Evolutionary conservation across 805 yeast species (phyloP), one percentile per base, ranked within the genome.

Genomic region (Nakazawaea peltata): DNA sequence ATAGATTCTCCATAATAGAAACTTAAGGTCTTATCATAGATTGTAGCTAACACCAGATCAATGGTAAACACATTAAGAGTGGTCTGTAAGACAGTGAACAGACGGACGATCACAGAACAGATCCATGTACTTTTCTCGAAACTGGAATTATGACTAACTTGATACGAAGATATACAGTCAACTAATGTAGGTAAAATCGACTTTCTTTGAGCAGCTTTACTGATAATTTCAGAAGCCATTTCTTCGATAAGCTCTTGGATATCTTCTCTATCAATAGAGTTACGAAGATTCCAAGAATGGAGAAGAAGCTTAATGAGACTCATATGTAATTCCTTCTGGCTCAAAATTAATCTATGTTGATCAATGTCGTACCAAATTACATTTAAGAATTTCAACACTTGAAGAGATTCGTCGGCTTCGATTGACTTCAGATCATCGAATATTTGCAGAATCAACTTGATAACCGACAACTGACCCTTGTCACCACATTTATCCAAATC

Each of bases 321-420:
- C 11, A 71, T 49, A 45, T 87, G 95, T 31, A 84, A 61, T 11
- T 65, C 65, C 34, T 75, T 71, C 43, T 85, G 92, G 29, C 71
- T 70, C 27, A 83, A 59, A 19, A 78, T 70, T 26, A 86, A 57
- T 32, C 94, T 61, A 9, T 76, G 78, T 1, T 67, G 63, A 13
- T 65, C 65, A 17, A 85, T 48, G 16, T 65, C 68, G 4, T 56
- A 57, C 92, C 95, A 84, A 14, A 81, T 61, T 0, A 54, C 48
- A 2, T 54, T 46, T 28, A 72, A 39, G 13, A 65, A 54, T 2
- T 52, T 56, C 12, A 62, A 50, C 15, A 70, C 34, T 3, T 4
- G 0, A 3, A 25, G 12, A 0, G 45, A 45, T 26, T 53, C 50
- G 1, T 6, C 36, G 1, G 41, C 38, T 2, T 44, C 35, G 1